These are phyloP conservation scores for Fistulinella prunicolor DNA, from an alignment of 768 basidiomycete genomes.

Conservation along the genomic window DNA sequence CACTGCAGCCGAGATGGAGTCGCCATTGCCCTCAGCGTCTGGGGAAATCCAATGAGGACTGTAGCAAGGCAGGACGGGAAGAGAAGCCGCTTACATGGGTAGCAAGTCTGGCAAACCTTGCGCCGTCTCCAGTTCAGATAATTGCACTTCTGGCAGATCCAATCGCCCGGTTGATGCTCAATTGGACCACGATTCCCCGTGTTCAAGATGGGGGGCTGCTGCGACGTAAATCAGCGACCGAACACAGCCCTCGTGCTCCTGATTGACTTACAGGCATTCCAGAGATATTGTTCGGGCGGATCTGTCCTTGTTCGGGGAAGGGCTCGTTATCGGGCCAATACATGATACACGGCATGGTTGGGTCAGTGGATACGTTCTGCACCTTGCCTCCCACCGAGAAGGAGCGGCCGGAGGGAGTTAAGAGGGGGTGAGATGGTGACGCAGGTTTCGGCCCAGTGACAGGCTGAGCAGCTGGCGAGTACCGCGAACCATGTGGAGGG, in stretches of 20 bases:
- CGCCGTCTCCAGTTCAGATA: conserved; percentile 86
- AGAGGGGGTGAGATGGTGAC: conserved; percentile 59
- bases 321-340: conserved; percentile 92
- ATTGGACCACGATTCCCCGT: conserved; percentile 88
- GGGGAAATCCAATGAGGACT: conserved; percentile 7
- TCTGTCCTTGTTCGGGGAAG: conserved; percentile 77
- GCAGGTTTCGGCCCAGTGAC: conserved; percentile 39
- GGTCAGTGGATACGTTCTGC: conserved; percentile 74
- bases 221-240: conserved; percentile 3
- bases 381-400: conserved; percentile 77
- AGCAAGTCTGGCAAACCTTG: conserved; percentile 88
- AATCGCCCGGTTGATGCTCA: conserved; percentile 80
- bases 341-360: conserved; percentile 72
- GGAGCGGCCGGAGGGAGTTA: conserved; percentile 80
- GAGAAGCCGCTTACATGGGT: conserved; percentile 66
- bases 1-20: conserved; percentile 81
- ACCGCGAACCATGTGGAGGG: conserved; percentile 21
- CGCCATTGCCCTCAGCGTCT: conserved; percentile 88
- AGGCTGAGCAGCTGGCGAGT: conserved; percentile 25
- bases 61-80: conserved; percentile 7
- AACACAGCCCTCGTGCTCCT: not conserved
- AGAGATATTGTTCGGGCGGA: conserved; percentile 54
- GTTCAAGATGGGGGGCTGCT: conserved; percentile 86
- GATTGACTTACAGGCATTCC: conserved; percentile 49
- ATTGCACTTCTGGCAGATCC: conserved; percentile 82